A percentile compares a stretch with the other conserved stretches of the same genome.
phyloP scores from a whole-genome alignment of 2,329 filamentous ascomycete genomes.

The Phaeosphaeriaceae sp. region DNA sequence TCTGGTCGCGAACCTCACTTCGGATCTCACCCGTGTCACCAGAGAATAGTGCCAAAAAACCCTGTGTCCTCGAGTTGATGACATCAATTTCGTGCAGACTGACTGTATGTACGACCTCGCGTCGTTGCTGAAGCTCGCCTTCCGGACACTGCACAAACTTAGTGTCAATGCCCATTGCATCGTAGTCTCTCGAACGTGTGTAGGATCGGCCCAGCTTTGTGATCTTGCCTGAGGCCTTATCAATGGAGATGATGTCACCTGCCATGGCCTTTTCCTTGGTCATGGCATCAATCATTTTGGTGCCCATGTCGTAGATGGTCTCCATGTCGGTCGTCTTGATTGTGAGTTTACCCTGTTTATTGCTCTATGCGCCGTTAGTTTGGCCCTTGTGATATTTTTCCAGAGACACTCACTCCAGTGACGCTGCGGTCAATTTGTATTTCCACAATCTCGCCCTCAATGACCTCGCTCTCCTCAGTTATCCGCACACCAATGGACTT shows the following conservation, averaged over 20 bases:
- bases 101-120: conserved; percentile 96
- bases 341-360: conserved; percentile 98
- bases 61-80: conserved; percentile 98
- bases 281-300: conserved; percentile 99
- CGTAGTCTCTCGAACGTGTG: conserved; percentile 94
- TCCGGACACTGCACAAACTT: conserved; percentile 98
- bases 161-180: conserved; percentile 97
- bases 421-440: conserved; percentile 98
- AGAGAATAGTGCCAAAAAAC: conserved; percentile 95
- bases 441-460: conserved; percentile 98
- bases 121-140: conserved; percentile 94
- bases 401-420: conserved; percentile 68
- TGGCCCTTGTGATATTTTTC: not conserved
- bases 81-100: conserved; percentile 98
- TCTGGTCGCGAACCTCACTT: conserved; percentile 96
- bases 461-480: conserved; percentile 98
- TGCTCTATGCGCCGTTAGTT: conserved; percentile 61
- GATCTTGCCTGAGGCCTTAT: conserved; percentile 98
- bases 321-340: conserved; percentile 99
- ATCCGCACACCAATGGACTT: conserved; percentile 98
- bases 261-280: conserved; percentile 99
- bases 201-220: conserved; percentile 96
- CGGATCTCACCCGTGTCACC: conserved; percentile 98
- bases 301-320: conserved; percentile 98
- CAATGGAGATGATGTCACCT: conserved; percentile 96